Conservation (phyloP, 2,329 filamentous ascomycete species). For the Coniochaeta ligniaria region DNA sequence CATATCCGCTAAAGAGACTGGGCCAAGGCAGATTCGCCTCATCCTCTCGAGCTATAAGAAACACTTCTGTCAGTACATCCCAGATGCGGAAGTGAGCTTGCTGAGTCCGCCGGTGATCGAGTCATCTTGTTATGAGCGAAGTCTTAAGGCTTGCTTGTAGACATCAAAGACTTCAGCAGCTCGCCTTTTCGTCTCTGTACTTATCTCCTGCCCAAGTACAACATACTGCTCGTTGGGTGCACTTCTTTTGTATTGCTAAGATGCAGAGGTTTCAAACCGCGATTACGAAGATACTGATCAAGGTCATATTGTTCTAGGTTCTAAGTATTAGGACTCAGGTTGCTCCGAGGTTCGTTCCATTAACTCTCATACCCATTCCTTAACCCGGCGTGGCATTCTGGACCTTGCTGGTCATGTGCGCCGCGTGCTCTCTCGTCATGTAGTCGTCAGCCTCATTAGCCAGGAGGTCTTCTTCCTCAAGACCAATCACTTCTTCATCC, state of each 20-base stretch:
- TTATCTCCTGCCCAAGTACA: too few species aligned
- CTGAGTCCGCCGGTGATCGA: too few species aligned
- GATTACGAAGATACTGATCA: not conserved
- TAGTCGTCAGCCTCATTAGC: not conserved
- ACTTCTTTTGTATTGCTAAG: too few species aligned
- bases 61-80: too few species aligned
- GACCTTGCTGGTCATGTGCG: not conserved
- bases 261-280: too few species aligned
- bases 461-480: constrained; percentile 1
- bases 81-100: too few species aligned
- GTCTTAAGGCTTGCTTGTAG: too few species aligned
- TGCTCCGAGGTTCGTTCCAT: not conserved
- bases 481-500: constrained; percentile 5
- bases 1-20: not conserved
- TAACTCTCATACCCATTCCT: not conserved
- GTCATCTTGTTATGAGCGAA: too few species aligned
- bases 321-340: not conserved
- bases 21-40: not conserved
- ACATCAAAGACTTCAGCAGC: too few species aligned
- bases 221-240: too few species aligned
- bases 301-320: not conserved
- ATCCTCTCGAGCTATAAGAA: not conserved
- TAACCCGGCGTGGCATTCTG: not conserved
- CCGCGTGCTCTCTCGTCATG: not conserved
- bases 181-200: too few species aligned